A percentile compares a stretch with the other conserved stretches of the same genome.
Evolutionary conservation across 2,329 filamentous ascomycete species (phyloP).

Genomic region (Trichoderma simmonsii): DNA sequence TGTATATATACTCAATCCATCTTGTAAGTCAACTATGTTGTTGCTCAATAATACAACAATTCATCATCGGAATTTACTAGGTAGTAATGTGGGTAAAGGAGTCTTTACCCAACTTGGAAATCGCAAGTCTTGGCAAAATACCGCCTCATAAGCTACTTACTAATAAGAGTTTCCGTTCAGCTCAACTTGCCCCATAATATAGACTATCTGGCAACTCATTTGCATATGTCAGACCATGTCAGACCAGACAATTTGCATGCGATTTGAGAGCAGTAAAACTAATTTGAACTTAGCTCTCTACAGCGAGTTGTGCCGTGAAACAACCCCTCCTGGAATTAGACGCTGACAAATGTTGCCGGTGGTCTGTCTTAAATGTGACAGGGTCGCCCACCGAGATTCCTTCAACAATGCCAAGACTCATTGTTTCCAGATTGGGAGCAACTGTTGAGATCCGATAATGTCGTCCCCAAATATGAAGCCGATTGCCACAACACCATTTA

Average conservation of each 20-base stretch:
- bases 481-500: not conserved
- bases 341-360: not conserved
- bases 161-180: not conserved
- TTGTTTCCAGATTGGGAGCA: not conserved
- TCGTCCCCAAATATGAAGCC: not conserved
- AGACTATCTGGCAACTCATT: not conserved
- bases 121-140: not conserved
- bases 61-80: not conserved
- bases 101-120: not conserved
- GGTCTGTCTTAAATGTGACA: not conserved
- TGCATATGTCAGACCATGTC: not conserved
- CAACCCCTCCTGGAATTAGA: not conserved
- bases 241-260: not conserved
- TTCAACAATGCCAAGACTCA: not conserved
- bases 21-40: not conserved
- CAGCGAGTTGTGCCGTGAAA: not conserved
- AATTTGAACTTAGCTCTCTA: not conserved
- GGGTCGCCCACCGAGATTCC: not conserved
- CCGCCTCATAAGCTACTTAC: not conserved
- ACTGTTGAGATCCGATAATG: not conserved
- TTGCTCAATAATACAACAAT: not conserved
- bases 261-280: not conserved
- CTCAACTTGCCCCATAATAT: not conserved
- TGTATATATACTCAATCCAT: not conserved
- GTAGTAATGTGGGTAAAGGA: not conserved